Base-by-base conservation (phyloP, 371 early-diverging fungal species). In the Lichtheimia ornata region DNA sequence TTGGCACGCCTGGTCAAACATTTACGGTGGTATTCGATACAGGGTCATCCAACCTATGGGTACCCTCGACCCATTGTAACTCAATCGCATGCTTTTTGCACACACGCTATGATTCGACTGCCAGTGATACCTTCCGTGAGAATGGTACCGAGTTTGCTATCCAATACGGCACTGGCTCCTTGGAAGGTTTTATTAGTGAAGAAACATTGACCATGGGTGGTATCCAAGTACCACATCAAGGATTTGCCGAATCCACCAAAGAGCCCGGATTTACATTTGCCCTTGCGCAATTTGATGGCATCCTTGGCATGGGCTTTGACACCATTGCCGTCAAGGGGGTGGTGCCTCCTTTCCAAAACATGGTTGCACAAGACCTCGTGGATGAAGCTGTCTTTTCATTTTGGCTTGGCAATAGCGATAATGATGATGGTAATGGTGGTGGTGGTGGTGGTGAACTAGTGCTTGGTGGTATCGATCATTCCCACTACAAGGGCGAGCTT, bases 1-100 rank as follows among this genome's bases (percentile, higher is more conserved):
- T 94, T 44, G 96, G 97, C 52, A 91, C 93, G 4, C 97, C 97
- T 40, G 82, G 88, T 43, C 97, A 98, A 77, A 81, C 76, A 2
- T 98, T 98, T 82, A 88, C 86, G 14, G 96, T 97, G 25, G 91
- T 98, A n/a, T 93, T 96, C 62, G 97, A 97, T 76, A 97, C 97
- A 15, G 97, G 96, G 7, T 94, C 95, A 27, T 90, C 93, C 50
- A 96, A 97, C 71, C 85, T 96, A 30, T 96, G 97, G 97, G 96
- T 98, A 22, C 98, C 97, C 6, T 95, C 95, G n/a, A 93, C 90
- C 2, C 89, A 88, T 59, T 97, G 98, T 82, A 78, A 73, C 40
- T 93, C 94, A 2, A 93, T 97, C 67, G 94, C 97, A 7, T 98
- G 98, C 70, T 94, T 87, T 63, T 77, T 97, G 67, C 97, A 97